Evolutionary conservation across 352 stramenopile genomes (phyloP).

Genomic region (Globisporangium megalacanthum): DNA sequence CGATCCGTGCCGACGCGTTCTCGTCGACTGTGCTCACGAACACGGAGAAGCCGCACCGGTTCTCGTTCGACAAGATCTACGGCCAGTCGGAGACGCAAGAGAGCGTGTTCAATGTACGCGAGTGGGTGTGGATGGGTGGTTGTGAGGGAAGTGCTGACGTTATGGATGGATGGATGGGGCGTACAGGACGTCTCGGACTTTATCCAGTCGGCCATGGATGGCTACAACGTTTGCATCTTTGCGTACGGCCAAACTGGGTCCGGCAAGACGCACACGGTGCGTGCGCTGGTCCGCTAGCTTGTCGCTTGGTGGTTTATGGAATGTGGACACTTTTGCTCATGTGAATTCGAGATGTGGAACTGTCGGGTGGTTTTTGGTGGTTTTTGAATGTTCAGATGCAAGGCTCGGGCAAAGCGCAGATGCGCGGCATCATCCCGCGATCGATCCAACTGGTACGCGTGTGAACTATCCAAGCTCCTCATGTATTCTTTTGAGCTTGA

Average conservation of each 20-base stretch:
- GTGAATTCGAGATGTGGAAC: neutral
- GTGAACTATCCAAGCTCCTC: neutral
- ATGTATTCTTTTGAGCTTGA: neutral
- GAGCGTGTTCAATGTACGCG: conserved; percentile 81
- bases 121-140: too few species aligned
- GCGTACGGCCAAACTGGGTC: conserved; percentile 97
- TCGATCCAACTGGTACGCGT: conserved; percentile 84
- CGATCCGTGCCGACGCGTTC: conserved; percentile 65
- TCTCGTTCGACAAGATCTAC: conserved; percentile 99
- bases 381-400: conserved; percentile 85
- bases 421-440: conserved; percentile 97
- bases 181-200: conserved; percentile 79
- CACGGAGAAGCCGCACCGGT: conserved; percentile 76
- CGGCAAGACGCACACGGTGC: conserved; percentile 95
- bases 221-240: conserved; percentile 99
- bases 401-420: conserved; percentile 93
- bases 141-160: neutral
- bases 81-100: conserved; percentile 93
- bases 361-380: too few species aligned
- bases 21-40: conserved; percentile 69
- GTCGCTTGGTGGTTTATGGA: neutral
- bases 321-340: neutral
- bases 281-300: conserved; percentile 10
- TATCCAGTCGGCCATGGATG: conserved; percentile 93
- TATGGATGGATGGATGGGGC: neutral